Evolutionary conservation across 495 filamentous ascomycete species (phyloP), one percentile per base, ranked within the genome.

Genomic region (Bathelium albidoporum): DNA sequence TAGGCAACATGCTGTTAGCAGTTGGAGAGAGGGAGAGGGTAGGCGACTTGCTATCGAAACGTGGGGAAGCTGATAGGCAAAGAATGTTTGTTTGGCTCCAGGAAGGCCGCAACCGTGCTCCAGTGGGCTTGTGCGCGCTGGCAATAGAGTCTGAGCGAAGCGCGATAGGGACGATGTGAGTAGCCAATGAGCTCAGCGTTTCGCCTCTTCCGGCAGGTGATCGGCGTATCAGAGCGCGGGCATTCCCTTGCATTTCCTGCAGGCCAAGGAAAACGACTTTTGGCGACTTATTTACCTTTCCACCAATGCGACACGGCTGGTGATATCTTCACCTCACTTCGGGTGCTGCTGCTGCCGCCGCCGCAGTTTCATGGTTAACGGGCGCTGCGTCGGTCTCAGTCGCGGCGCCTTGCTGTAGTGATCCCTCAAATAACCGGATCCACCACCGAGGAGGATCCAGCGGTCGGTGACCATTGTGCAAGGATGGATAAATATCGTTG

Each of bases 401-500:
- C 26, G 60, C 61, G 1, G 32, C 44, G 14, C 18, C 55, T 44
- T 68, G n/a, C n/a, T n/a, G 72, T 28, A 69, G 72, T 41, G 68
- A 70, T 7, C 77, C 68, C 59, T 87, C 92, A 74, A 96, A 97
- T 26, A 98, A 68, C 14, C 92, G 82, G 26, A 89, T 81, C 95
- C 95, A 98, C 86, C 90, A 96, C 72, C 77, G 76, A 1, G 94
- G 94, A 52, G 95, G 91, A 72, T 97, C 95, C 58, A 98, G 78
- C 5, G 94, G 94, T 53, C 89, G 82, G 52, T 87, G 87, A 31
- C 91, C 92, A 65, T 85, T 84, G 73, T 96, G 88, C 55, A 97
- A 81, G 31, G 90, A 86, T 5, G 94, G 94, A 73, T 96, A 98
- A 18, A 98, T 91, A 70, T 98, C 94, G 59, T 85, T 88, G 77